Base-by-base conservation (phyloP, 441 rosid species). In the Populus trichocarpa region DNA sequence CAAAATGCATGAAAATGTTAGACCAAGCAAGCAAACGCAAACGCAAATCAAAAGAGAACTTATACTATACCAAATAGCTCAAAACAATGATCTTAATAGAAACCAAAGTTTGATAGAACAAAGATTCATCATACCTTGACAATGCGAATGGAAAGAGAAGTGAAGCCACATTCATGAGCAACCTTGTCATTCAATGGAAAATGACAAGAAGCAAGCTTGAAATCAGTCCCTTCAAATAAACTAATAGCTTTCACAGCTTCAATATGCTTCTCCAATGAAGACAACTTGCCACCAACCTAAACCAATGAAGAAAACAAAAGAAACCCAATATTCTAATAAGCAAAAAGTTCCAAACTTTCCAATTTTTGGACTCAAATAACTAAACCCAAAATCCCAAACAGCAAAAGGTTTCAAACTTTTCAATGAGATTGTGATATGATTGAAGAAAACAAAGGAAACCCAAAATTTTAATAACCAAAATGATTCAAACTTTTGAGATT, bases 191-290 rank as follows among this genome's bases (percentile, higher is more conserved):
- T 78, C 79, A 85, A 78, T 16, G 99, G 99, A 61, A 81, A 85
- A 73, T 85, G 79, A 28, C 89, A 90, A 81, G 99, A 74, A 2
- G 97, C 99, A 16, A 96, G 94, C 89, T 96, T 96, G 85, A 96
- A 96, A 81, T 96, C 99, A 0, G 98, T 92, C 18, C 98, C 98
- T 80, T 88, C 83, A 73, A 96, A 93, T 67, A 90, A 87, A 86
- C 74, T n/a, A 22, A 81, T 81, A 5, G 80, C 78, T 88, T 88
- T 87, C 30, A 88, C 86, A 0, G 85, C 90, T 0, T 79, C 86
- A 22, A 96, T 84, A 84, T 93, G 99, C 67, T 83, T 84, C 82
- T 90, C 90, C 86, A 95, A 80, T 2, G 93, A 86, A 4, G 80
- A 84, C 25, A 89, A 78, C 80, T 80, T 79, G 71, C 99, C 99